Conservation (phyloP, 176 grass and related monocot genomes). For the Oryza coarctata region DNA sequence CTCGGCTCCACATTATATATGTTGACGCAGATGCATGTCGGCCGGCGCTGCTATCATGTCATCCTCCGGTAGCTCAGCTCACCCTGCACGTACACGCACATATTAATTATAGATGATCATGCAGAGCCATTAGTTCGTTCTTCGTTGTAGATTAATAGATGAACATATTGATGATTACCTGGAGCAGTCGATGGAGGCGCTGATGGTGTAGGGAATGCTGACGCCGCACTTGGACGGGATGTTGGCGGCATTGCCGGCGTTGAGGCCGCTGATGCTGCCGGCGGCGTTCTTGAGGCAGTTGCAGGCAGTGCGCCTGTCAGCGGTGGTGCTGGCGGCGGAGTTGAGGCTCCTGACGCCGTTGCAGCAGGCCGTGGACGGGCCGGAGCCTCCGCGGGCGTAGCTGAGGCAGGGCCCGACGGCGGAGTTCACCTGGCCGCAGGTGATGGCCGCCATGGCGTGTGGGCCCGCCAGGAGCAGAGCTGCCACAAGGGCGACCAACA, state of each 20-base stretch:
- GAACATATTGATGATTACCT: slow-evolving; percentile 16
- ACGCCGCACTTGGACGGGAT: slow-evolving; percentile 47
- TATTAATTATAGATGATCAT: neutral
- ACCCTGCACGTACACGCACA: neutral
- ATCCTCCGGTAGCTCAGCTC: neutral
- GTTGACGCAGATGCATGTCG: neutral
- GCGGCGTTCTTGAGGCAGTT: slow-evolving; percentile 39
- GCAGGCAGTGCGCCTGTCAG: slow-evolving; percentile 37
- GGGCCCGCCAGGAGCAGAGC: slow-evolving; percentile 5
- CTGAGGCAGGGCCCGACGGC: slow-evolving; percentile 12
- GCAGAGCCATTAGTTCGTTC: neutral
- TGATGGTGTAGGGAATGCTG: slow-evolving; percentile 47
- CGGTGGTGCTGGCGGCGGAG: neutral
- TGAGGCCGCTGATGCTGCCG: slow-evolving; percentile 12
- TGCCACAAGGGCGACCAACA: slow-evolving; percentile 9
- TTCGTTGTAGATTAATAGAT: too few relatives aligned
- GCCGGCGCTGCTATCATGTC: too few relatives aligned
- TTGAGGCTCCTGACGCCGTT: slow-evolving; percentile 35
- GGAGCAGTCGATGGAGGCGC: slow-evolving; percentile 31
- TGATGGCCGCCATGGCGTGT: neutral
- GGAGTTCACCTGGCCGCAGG: slow-evolving; percentile 22
- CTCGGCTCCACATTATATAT: neutral
- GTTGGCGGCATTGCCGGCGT: slow-evolving; percentile 16
- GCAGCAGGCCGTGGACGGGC: neutral
- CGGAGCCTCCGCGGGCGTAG: slow-evolving; percentile 18